phyloP scores from a whole-genome alignment of 1,139 yeast genomes.

The Arxiozyma bovina region DNA sequence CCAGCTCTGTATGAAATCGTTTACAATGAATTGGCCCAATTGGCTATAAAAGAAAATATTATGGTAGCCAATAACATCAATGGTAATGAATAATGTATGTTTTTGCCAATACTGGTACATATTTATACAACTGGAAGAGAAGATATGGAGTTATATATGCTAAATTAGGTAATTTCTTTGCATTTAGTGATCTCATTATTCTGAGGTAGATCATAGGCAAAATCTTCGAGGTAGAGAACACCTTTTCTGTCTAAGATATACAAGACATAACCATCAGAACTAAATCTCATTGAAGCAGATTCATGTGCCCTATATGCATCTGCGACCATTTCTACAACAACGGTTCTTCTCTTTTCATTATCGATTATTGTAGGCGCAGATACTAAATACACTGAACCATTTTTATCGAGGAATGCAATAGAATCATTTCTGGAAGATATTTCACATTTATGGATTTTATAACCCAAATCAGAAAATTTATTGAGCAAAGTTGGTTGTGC shows the following conservation, averaged over 20 bases:
- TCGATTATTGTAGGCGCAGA: conserved; percentile 51
- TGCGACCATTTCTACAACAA: conserved; percentile 68
- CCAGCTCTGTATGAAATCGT: conserved; percentile 11
- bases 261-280: conserved; percentile 72
- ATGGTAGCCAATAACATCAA: neutral
- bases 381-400: conserved; percentile 66
- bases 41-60: neutral
- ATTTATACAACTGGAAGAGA: no score
- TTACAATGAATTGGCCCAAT: neutral
- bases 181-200: conserved; percentile 74
- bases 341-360: conserved; percentile 49
- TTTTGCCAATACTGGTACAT: neutral
- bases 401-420: conserved; percentile 67
- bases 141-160: no score
- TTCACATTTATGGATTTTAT: conserved; percentile 61
- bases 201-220: conserved; percentile 75
- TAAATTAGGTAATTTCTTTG: conserved; percentile 34
- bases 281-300: conserved; percentile 67
- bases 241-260: conserved; percentile 78
- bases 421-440: conserved; percentile 84
- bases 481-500: conserved; percentile 49
- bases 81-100: no score
- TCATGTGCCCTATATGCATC: conserved; percentile 60
- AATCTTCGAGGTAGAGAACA: conserved; percentile 66
- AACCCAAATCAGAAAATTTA: conserved; percentile 73